Base-by-base conservation (phyloP, 2,329 filamentous ascomycete species). In the Aspergillus pseudoviridinutans region DNA sequence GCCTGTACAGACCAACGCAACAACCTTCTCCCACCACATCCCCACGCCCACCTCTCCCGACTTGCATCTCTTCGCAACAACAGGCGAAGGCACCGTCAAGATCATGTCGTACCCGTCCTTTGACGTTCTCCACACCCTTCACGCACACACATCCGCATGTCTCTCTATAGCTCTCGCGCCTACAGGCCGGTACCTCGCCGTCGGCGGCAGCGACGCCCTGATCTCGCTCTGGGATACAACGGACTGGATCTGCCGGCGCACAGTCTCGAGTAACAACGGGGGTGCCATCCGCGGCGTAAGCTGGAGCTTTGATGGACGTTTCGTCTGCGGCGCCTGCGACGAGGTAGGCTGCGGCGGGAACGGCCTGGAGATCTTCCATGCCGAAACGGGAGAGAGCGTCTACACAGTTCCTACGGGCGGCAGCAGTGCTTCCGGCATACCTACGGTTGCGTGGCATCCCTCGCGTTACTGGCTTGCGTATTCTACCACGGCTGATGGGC, bases 171-270 rank as follows among this genome's bases (percentile, higher is more conserved):
- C 75, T 12, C 77, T 79, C 29, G 75, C 76, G 12, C 79, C 79
- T 1, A 78, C 74, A 27, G 77, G 76, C 50, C 78, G 78, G 57
- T 80, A 81, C 62, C 71, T 81, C 25, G 79, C 79, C 22, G 68
- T 80, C 24, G 79, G 78, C 41, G 79, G 78, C 32, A 77, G 75
- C 53, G 79, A 81, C 64, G 77, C 79, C 10, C 70, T 81, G 32
- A 79, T 81, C 50, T 78, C 78, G 12, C 74, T 81, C 29, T 81
- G 78, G 78, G 79, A 81, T 65, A 81, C 79, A 4, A 78, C 73
- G 2, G 78, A 81, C 63, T 81, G 78, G 78, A 75, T 80, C 53
- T 80, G 79, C 59, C 74, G 73, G 27, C 76, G 78, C 42, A 80
- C 78, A 0, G 66, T 80, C 8, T 77, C 77, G 1, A 79, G 75